These are phyloP conservation scores for Evansstolkia leycettana DNA, from an alignment of 495 filamentous ascomycete species.

Conservation along the genomic window DNA sequence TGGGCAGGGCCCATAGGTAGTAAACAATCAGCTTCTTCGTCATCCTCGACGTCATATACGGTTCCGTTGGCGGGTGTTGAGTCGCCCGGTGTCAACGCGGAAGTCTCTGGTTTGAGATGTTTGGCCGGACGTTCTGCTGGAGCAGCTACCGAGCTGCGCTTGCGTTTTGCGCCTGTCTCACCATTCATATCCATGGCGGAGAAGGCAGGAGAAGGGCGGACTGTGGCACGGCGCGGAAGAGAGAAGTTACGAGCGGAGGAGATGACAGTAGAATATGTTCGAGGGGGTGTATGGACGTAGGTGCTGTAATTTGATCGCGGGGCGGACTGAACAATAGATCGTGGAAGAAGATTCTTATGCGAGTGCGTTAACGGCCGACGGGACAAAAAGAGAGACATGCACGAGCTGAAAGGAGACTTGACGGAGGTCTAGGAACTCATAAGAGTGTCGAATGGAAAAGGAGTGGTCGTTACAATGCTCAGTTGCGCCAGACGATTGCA, in stretches of 20 bases:
- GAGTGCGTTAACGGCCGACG: no score
- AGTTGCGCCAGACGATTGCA: conserved; percentile 2
- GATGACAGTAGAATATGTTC: no score
- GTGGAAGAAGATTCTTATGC: no score
- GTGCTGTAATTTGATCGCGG: no score
- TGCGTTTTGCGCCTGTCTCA: conserved; percentile 44
- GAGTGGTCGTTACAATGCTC: neutral
- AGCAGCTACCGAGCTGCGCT: conserved; percentile 40
- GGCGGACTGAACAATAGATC: no score
- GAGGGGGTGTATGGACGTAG: no score
- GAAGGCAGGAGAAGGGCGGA: neutral
- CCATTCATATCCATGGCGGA: conserved; percentile 40
- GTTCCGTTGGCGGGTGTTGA: conserved; percentile 35
- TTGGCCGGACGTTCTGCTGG: conserved; percentile 43
- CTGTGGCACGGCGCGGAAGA: no score
- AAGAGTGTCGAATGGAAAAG: neutral
- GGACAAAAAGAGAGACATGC: no score
- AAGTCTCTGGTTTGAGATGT: conserved; percentile 38
- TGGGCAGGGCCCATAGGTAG: conserved; percentile 36
- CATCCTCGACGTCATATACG: conserved; percentile 35
- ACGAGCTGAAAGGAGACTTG: no score
- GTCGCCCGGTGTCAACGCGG: conserved; percentile 28
- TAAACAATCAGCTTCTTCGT: conserved; percentile 28
- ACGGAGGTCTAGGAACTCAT: neutral
- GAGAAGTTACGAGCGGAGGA: no score